Evolutionary conservation across 176 grass and related monocot species (phyloP).

Genomic region (Guadua angustifolia): DNA sequence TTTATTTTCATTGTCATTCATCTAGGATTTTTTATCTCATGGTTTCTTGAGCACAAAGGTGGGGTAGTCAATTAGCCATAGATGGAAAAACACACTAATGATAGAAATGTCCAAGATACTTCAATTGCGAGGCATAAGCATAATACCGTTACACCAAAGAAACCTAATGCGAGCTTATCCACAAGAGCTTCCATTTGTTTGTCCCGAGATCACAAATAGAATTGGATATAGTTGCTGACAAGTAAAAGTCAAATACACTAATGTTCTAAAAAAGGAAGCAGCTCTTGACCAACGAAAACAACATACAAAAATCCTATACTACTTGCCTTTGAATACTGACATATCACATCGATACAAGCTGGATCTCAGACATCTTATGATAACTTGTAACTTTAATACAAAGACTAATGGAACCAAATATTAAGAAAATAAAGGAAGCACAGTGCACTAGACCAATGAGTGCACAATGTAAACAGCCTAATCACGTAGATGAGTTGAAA

Average conservation of each 20-base stretch:
- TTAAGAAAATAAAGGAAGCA: conserved; percentile 28
- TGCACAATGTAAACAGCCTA: not conserved
- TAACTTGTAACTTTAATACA: conserved; percentile 61
- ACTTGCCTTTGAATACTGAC: too few species aligned
- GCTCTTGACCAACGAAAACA: too few species aligned
- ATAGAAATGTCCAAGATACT: conserved; percentile 22
- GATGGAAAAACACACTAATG: conserved; percentile 8
- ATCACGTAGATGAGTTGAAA: conserved; percentile 15
- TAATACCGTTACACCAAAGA: conserved; percentile 79
- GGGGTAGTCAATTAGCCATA: not conserved
- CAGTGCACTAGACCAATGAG: not conserved
- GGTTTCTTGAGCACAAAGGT: not conserved
- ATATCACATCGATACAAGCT: too few species aligned
- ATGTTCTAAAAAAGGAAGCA: too few species aligned
- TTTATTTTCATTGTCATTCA: too few species aligned
- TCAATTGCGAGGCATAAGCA: conserved; percentile 4
- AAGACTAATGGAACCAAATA: not conserved
- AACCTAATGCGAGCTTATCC: conserved; percentile 98
- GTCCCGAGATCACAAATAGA: conserved; percentile 58
- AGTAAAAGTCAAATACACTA: conserved; percentile 21
- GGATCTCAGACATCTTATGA: too few species aligned
- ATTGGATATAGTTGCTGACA: conserved; percentile 23
- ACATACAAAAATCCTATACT: too few species aligned
- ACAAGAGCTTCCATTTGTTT: conserved; percentile 99
- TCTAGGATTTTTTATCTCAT: too few species aligned